Conservation (phyloP, 2,329 filamentous ascomycete species). For the Pseudocercospora eumusae region DNA sequence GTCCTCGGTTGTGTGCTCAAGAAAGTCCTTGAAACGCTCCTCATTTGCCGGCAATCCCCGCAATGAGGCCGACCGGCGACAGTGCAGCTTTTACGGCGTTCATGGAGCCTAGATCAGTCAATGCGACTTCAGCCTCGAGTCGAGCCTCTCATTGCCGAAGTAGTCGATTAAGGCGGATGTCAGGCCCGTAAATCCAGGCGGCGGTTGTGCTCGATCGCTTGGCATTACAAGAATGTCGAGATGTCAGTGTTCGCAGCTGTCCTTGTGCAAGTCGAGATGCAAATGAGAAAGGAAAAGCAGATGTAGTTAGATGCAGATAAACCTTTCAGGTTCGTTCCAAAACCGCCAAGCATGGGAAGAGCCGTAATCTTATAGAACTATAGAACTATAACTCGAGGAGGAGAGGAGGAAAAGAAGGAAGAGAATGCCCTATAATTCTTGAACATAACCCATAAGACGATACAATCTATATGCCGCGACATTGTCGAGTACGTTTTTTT, state of each 20-base stretch:
- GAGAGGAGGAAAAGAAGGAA: too few relatives aligned
- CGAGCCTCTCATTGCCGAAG: not conserved
- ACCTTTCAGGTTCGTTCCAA: not conserved
- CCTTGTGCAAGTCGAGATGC: too few relatives aligned
- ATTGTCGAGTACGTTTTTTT: too few relatives aligned
- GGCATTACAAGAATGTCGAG: not conserved
- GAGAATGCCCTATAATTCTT: too few relatives aligned
- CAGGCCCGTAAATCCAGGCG: not conserved
- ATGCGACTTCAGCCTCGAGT: not conserved
- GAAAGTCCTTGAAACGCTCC: not conserved
- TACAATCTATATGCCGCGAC: too few relatives aligned
- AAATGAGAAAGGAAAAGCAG: not conserved
- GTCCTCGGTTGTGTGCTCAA: not conserved
- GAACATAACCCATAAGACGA: too few relatives aligned
- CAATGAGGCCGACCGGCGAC: not conserved
- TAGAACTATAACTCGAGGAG: too few relatives aligned
- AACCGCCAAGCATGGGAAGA: not conserved
- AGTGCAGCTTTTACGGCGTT: not conserved
- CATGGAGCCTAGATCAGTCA: not conserved
- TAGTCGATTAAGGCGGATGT: not conserved
- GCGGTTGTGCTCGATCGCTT: not conserved
- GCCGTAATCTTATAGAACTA: not conserved
- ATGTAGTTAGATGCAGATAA: not conserved
- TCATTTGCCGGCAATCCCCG: conserved; percentile 10
- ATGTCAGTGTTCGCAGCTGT: not conserved